Evolutionary conservation across 192 early-diverging fungal species (phyloP), one percentile per base, ranked within the genome.

Genomic region (Podila epicladia): DNA sequence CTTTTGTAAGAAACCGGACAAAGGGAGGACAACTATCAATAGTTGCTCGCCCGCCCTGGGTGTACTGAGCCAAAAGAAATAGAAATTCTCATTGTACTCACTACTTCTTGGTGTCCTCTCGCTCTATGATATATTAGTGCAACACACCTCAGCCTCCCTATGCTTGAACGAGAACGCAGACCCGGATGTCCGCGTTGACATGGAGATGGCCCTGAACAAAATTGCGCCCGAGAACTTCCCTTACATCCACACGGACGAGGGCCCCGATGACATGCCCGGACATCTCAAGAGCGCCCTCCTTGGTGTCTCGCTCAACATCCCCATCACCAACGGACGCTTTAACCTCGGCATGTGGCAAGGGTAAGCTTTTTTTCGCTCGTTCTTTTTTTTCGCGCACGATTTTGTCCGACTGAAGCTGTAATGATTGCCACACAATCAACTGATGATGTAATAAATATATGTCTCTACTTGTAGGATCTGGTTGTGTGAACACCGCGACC

Each of bases 151-250:
- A 19, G 96, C 96, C 0, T 96, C 96, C 0, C 77, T 98, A 13
- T 93, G 93, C 51, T 67, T 98, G 33, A 97, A 97, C 74, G 97
- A 98, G 75, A 96, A 96, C 72, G 92, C 84, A 32, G 95, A 94
- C 82, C 85, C 89, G 13, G 89, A 88, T 69, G 92, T 96, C 17
- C 83, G 95, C 13, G 83, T 76, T 0, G 97, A 98, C 71, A 93
- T 97, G 92, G 92, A 95, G 33, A 95, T 95, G 92, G 91, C 89
- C 15, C 75, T 97, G 51, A 93, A 97, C 72, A 87, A 89, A 49
- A 84, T 97, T 37, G 95, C 90, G 1, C 95, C 97, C 8, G 97
- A 96, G 64, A 86, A 85, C 20, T 84, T 89, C 13, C 88, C 88
- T 4, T 97, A 97, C 75, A 82, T 86, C 48, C 97, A 98, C 75